A percentile compares a stretch with the other conserved stretches of the same genome.
Evolutionary conservation across 371 early-diverging fungal genomes (phyloP).

Genomic region (Lichtheimia hyalospora): DNA sequence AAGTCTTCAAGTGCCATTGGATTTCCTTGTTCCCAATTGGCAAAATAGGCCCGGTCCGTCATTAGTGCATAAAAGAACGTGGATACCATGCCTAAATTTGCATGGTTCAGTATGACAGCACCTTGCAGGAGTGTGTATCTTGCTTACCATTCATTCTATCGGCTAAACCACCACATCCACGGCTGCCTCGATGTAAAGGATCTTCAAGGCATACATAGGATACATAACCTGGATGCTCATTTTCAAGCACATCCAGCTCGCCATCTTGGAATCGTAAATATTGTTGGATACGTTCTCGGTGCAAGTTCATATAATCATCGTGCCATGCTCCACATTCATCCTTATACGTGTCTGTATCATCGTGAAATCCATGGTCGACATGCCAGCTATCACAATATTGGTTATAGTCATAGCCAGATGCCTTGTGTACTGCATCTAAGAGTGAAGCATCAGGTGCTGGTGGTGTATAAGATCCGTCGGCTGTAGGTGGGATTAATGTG

Average conservation of each 20-base stretch:
- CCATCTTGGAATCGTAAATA: constrained; percentile 14
- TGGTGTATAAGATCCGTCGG: constrained; percentile 46
- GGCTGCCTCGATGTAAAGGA: constrained; percentile 30
- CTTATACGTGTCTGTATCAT: constrained; percentile 24
- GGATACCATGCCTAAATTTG: constrained; percentile 44
- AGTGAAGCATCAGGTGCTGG: constrained; percentile 37
- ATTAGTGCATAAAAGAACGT: constrained; percentile 49
- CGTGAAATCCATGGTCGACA: constrained; percentile 16
- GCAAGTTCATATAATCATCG: constrained; percentile 29
- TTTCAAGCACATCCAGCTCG: too few relatives aligned
- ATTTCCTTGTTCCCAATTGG: constrained; percentile 34
- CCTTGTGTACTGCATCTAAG: constrained; percentile 27
- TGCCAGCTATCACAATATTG: constrained; percentile 39
- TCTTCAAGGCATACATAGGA: constrained; percentile 46
- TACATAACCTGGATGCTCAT: constrained; percentile 4
- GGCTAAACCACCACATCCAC: constrained; percentile 51
- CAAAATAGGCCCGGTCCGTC: constrained; percentile 40
- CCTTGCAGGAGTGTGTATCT: too few relatives aligned
- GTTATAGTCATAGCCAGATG: constrained; percentile 32
- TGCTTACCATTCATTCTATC: constrained; percentile 49
- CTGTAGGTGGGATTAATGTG: constrained; percentile 24
- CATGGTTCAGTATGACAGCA: too few relatives aligned
- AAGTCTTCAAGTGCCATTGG: constrained; percentile 38
- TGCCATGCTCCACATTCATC: constrained; percentile 55
- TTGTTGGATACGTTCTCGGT: constrained; percentile 32